Base-by-base conservation (phyloP, 2,329 filamentous ascomycete species). In the Colletotrichum graminicola region DNA sequence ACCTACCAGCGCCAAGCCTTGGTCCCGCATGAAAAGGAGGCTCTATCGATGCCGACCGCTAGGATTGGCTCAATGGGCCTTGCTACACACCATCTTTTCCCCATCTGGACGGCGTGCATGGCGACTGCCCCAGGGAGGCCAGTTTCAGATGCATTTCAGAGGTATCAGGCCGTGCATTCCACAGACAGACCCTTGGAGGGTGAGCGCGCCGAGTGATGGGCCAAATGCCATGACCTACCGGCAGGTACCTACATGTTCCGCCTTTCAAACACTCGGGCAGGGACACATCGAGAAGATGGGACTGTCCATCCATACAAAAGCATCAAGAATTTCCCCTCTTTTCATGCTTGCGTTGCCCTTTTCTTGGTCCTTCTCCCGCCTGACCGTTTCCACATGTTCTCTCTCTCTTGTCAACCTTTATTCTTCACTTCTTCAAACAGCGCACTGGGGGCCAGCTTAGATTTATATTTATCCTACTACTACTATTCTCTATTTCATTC, bases 91-190 rank as follows among this genome's bases (percentile, higher is more conserved):
- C 69, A 72, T 69, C 69, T 69, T 49, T 41, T 34, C 32, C 34
- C 67, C 29, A 43, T 62, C 60, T 62, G 45, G 72, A 66, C 65
- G 67, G 49, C 75, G 52, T 74, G 76, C 76, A 75, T 79, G 69
- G 76, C 67, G 61, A 71, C 41, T 39, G 75, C 72, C 12, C 76
- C 79, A 76, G 76, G 76, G 73, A 73, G 71, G 74, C 73, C 74
- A 74, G 80, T 82, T 82, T 82, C 80, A 82, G 77, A 77, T 78
- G 63, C 75, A 76, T 78, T 77, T 79, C 78, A 78, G 75, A 76
- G 45, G 69, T 74, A 74, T 74, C 76, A 75, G 77, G 74, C 66
- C 64, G 63, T 71, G 65, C 63, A 66, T 73, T 64, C 49, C n/a
- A 66, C 34, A 16, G n/a, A 41, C 54, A 16, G n/a, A 56, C 55